phyloP scores from a whole-genome alignment of 106 monocot species.

The Phalaenopsis equestris region DNA sequence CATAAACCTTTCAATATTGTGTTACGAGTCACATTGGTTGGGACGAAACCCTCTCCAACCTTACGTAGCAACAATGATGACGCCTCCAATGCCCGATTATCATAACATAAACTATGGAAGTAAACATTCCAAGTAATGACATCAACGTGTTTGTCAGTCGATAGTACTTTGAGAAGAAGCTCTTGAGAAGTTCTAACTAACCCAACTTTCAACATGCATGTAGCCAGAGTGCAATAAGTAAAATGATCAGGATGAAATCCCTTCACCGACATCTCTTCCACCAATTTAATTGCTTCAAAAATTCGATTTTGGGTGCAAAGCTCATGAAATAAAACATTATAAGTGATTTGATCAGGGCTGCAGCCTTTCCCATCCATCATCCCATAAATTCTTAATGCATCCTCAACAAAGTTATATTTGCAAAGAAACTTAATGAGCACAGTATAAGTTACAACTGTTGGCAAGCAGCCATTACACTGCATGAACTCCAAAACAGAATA shows the following conservation, averaged over 20 bases:
- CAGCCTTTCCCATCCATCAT: slow-evolving; percentile 27
- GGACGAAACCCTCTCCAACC: slow-evolving; percentile 24
- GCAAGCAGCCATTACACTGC: slow-evolving; percentile 24
- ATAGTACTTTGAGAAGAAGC: slow-evolving; percentile 15
- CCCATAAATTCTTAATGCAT: slow-evolving; percentile 26
- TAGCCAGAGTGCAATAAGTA: slow-evolving; percentile 29
- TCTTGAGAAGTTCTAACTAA: slow-evolving; percentile 19
- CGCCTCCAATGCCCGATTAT: slow-evolving; percentile 19
- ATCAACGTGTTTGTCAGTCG: slow-evolving; percentile 17
- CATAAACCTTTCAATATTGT: slow-evolving; percentile 49
- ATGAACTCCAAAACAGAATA: slow-evolving; percentile 31
- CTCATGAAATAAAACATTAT: slow-evolving; percentile 36
- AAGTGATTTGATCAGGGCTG: slow-evolving; percentile 35
- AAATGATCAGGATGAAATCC: slow-evolving; percentile 31
- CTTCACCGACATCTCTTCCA: slow-evolving; percentile 22
- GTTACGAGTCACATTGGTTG: slow-evolving; percentile 37
- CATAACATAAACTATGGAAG: slow-evolving; percentile 42
- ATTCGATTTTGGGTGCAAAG: slow-evolving; percentile 20
- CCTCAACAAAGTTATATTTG: slow-evolving; percentile 15
- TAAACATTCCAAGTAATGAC: slow-evolving; percentile 42
- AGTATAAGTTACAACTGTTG: slow-evolving; percentile 45
- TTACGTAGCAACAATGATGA: slow-evolving; percentile 13
- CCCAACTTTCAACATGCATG: slow-evolving; percentile 36
- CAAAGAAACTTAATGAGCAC: slow-evolving; percentile 43
- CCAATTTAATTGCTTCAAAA: slow-evolving; percentile 27